These are phyloP conservation scores for Stereocaulon alpinum DNA, from an alignment of 495 filamentous ascomycete genomes.

Conservation along the genomic window DNA sequence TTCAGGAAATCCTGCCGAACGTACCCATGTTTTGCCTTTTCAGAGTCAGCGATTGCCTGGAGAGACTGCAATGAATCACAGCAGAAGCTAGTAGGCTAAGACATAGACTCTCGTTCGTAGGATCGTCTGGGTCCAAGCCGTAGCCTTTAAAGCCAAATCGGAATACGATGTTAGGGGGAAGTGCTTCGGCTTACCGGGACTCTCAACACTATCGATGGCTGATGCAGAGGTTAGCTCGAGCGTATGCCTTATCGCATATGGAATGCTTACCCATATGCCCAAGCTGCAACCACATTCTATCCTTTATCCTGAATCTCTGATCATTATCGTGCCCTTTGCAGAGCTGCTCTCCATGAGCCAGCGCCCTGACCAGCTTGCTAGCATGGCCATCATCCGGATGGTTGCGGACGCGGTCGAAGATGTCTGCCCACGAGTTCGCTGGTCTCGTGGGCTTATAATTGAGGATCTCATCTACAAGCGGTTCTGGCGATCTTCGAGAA, in stretches of 20 bases:
- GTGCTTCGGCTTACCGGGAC: conserved; percentile 6
- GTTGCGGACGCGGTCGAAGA: conserved; percentile 44
- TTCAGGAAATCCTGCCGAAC: conserved; percentile 19
- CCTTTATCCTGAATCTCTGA: conserved; percentile 44
- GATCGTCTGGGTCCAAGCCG: too few relatives aligned
- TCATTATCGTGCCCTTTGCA: conserved; percentile 38
- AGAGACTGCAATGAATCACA: neutral
- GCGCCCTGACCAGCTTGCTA: conserved; percentile 59
- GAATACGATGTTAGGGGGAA: neutral
- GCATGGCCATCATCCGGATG: conserved; percentile 70
- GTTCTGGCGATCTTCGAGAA: conserved; percentile 45
- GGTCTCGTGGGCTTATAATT: conserved; percentile 39
- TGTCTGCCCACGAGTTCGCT: conserved; percentile 37
- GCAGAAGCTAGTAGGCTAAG: too few relatives aligned
- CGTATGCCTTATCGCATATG: neutral
- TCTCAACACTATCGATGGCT: conserved; percentile 21
- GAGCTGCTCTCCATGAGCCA: conserved; percentile 45
- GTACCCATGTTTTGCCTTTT: conserved; percentile 16
- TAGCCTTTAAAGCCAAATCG: neutral
- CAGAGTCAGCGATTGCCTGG: neutral
- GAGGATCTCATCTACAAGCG: conserved; percentile 43
- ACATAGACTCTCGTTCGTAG: too few relatives aligned
- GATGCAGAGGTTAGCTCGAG: neutral
- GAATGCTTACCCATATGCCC: conserved; percentile 36
- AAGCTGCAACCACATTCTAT: conserved; percentile 61